Percentiles rank a stretch among this genome's conserved stretches.
Evolutionary conservation across 345 rosid species (phyloP).

Genomic region (Viola odorata): DNA sequence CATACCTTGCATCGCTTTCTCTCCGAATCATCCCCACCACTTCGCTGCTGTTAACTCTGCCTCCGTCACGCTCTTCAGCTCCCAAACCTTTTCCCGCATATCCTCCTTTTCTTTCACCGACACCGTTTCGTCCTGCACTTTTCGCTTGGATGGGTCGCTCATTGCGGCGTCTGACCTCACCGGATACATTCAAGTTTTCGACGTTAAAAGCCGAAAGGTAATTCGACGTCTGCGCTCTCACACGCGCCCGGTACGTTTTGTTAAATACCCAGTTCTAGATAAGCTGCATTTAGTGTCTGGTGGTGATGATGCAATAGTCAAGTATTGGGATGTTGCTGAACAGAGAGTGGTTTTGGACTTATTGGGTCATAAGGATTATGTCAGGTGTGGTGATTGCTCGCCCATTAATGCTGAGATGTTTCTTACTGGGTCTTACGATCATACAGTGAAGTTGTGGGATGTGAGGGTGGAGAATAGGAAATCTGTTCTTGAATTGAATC

Average conservation of each 20-base stretch:
- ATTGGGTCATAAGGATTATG: slow-evolving; percentile 82
- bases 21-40: slow-evolving; percentile 46
- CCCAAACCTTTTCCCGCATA: slow-evolving; percentile 37
- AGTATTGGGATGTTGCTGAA: slow-evolving; percentile 90
- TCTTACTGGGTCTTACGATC: slow-evolving; percentile 88
- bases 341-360: slow-evolving; percentile 53
- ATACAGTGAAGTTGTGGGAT: slow-evolving; percentile 88
- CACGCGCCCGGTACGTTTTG: slow-evolving; percentile 67
- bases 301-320: slow-evolving; percentile 84
- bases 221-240: slow-evolving; percentile 86
- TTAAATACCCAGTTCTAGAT: slow-evolving; percentile 65
- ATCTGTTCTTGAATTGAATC: slow-evolving; percentile 64
- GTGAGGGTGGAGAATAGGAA: slow-evolving; percentile 49
- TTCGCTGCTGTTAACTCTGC: slow-evolving; percentile 77
- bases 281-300: slow-evolving; percentile 89
- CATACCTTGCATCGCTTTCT: slow-evolving; percentile 58
- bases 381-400: slow-evolving; percentile 82
- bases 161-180: slow-evolving; percentile 83
- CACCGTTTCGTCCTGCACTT: slow-evolving; percentile 69
- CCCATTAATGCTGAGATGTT: slow-evolving; percentile 62
- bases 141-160: slow-evolving; percentile 82
- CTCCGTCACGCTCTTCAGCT: slow-evolving; percentile 54
- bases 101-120: slow-evolving; percentile 60
- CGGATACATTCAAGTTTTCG: slow-evolving; percentile 69
- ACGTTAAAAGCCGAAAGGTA: slow-evolving; percentile 57